Evolutionary conservation across 768 basidiomycete genomes (phyloP).

Genomic region (Pleurotus cornucopiae): DNA sequence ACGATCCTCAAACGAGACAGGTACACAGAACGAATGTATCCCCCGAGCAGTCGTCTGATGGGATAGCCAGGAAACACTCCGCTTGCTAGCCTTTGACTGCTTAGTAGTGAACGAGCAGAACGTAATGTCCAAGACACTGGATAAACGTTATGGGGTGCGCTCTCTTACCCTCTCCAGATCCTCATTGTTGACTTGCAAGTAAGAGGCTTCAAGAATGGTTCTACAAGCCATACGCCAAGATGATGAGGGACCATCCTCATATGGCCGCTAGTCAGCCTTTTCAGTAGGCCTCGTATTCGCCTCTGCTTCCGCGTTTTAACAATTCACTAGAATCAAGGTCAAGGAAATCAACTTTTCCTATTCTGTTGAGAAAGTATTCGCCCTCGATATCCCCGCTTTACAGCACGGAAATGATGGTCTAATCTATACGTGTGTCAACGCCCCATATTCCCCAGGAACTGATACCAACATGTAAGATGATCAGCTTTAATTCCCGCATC

Average conservation of each 20-base stretch:
- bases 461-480: constrained; percentile 78
- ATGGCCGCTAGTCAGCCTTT: constrained; percentile 70
- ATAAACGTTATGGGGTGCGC: constrained; percentile 88
- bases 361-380: constrained; percentile 81
- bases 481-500: not conserved
- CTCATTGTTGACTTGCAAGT: constrained; percentile 9
- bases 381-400: constrained; percentile 74
- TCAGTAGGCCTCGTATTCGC: constrained; percentile 49
- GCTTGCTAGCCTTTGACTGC: constrained; percentile 90
- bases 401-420: constrained; percentile 95
- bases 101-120: constrained; percentile 83
- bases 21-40: constrained; percentile 37
- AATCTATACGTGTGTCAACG: constrained; percentile 90
- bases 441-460: constrained; percentile 81
- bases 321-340: constrained; percentile 62
- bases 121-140: constrained; percentile 78
- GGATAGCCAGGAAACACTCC: constrained; percentile 66
- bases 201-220: constrained; percentile 83
- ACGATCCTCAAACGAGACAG: constrained; percentile 68
- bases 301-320: constrained; percentile 10
- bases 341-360: constrained; percentile 90
- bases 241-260: constrained; percentile 64
- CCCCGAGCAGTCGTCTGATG: not conserved
- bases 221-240: constrained; percentile 71
- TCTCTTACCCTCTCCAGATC: not conserved